Percentiles rank a stretch among this genome's conserved stretches.
Conservation (phyloP, 192 early-diverging fungal species). For the Backusella tuberculispora region DNA sequence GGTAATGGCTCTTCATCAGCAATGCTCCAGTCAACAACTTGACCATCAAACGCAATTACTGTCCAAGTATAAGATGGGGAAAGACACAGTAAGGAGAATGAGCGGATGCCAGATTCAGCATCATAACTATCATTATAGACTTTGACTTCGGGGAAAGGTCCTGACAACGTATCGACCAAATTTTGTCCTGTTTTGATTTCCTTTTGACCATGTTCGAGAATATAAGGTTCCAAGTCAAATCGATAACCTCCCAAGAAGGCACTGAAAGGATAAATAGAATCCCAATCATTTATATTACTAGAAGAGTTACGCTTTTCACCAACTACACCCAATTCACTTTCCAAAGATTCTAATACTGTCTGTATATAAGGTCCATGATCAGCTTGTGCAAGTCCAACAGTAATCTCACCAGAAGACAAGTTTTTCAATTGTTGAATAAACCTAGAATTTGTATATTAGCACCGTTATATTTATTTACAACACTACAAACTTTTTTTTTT, state of each 20-base stretch:
- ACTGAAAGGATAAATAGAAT: conserved; percentile 67
- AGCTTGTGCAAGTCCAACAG: conserved; percentile 60
- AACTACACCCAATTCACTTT: conserved; percentile 42
- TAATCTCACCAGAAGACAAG: conserved; percentile 57
- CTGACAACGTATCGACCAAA: conserved; percentile 27
- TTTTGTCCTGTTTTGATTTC: conserved; percentile 18
- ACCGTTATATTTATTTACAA: neutral
- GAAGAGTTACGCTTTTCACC: conserved; percentile 33
- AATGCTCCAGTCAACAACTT: conserved; percentile 63
- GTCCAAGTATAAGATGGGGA: conserved; percentile 63
- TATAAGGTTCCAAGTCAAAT: conserved; percentile 48
- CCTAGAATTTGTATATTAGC: conserved; percentile 17
- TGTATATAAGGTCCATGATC: conserved; percentile 56
- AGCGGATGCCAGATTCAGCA: conserved; percentile 46
- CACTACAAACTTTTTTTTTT: neutral
- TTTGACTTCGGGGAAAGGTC: conserved; percentile 42
- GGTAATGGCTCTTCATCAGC: conserved; percentile 39
- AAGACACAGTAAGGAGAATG: conserved; percentile 48
- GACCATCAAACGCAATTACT: conserved; percentile 63
- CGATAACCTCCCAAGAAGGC: conserved; percentile 58
- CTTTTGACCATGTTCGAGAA: conserved; percentile 45
- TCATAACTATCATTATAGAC: conserved; percentile 51
- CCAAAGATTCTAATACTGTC: conserved; percentile 46
- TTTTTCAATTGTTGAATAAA: conserved; percentile 69
- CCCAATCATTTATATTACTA: conserved; percentile 56